Conservation (phyloP, 2,329 filamentous ascomycete species). For the Cladophialophora carrionii region DNA sequence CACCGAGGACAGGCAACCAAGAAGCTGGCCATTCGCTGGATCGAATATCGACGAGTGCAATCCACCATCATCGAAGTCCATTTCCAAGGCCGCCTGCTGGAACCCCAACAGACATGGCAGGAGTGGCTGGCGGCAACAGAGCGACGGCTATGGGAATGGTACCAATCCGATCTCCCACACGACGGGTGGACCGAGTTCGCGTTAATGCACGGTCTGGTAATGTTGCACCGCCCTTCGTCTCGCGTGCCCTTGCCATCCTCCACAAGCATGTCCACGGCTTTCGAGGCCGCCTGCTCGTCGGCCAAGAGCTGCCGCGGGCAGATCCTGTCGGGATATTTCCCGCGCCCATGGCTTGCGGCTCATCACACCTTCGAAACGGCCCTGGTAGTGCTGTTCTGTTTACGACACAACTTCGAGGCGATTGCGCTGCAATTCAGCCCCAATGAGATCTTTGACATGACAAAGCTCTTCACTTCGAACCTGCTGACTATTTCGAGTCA, state of each 20-base stretch:
- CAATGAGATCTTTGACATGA: slow-evolving; percentile 37
- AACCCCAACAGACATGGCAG: slow-evolving; percentile 20
- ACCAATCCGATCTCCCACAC: slow-evolving; percentile 11
- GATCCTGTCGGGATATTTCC: slow-evolving; percentile 26
- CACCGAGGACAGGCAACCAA: slow-evolving; percentile 3
- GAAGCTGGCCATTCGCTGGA: slow-evolving; percentile 16
- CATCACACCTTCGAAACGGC: slow-evolving; percentile 32
- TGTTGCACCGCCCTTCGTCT: slow-evolving; percentile 28
- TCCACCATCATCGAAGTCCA: slow-evolving; percentile 32
- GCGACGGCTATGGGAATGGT: slow-evolving; percentile 19
- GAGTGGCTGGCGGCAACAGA: slow-evolving; percentile 29
- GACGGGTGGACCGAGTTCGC: slow-evolving; percentile 18
- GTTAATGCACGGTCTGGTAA: slow-evolving; percentile 17
- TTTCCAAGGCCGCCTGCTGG: slow-evolving; percentile 26
- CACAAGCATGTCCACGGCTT: slow-evolving; percentile 25
- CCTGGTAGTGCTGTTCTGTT: slow-evolving; percentile 37
- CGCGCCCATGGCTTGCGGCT: slow-evolving; percentile 26
- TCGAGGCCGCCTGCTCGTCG: slow-evolving; percentile 25
- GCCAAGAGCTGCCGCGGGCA: slow-evolving; percentile 16
- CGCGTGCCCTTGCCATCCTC: slow-evolving; percentile 21
- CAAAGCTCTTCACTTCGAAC: slow-evolving; percentile 39
- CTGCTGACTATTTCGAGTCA: slow-evolving; percentile 37
- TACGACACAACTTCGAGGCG: slow-evolving; percentile 37
- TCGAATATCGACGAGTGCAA: slow-evolving; percentile 25
- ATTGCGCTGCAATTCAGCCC: slow-evolving; percentile 32